These are phyloP conservation scores for Omphalea diandra DNA, from an alignment of 441 rosid genomes.

Conservation along the genomic window DNA sequence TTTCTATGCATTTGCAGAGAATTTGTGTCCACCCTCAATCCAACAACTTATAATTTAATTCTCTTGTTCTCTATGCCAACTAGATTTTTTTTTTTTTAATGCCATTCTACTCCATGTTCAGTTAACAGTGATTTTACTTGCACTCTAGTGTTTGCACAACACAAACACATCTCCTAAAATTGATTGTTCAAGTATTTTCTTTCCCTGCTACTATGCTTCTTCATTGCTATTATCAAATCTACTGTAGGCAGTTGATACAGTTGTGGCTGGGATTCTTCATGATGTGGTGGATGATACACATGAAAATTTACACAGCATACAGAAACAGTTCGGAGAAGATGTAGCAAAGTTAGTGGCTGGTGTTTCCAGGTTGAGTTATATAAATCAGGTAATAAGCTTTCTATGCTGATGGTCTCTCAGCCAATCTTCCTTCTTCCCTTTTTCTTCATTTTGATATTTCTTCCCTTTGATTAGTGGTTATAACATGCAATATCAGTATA, in stretches of 20 bases:
- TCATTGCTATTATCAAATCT: constrained; percentile 14
- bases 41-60: neutral
- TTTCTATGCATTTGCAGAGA: no score
- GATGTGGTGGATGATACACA: constrained; percentile 62
- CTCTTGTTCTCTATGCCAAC: neutral
- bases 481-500: no score
- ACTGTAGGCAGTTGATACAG: constrained; percentile 60
- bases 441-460: neutral
- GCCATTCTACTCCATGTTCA: neutral
- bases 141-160: neutral
- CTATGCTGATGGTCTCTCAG: neutral
- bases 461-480: neutral
- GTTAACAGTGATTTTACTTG: neutral
- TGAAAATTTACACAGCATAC: constrained; percentile 48
- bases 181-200: neutral
- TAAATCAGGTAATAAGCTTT: constrained; percentile 59
- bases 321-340: constrained; percentile 64
- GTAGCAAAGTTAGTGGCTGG: constrained; percentile 67
- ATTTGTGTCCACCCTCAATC: no score
- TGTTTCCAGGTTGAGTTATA: constrained; percentile 65
- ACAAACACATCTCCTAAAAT: neutral
- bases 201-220: neutral
- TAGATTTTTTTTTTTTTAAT: neutral
- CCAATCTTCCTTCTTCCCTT: neutral
- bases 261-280: constrained; percentile 77